A percentile compares a stretch with the other conserved stretches of the same genome.
Conservation (phyloP, 2,329 filamentous ascomycete genomes). For the Colletotrichum limetticola region DNA sequence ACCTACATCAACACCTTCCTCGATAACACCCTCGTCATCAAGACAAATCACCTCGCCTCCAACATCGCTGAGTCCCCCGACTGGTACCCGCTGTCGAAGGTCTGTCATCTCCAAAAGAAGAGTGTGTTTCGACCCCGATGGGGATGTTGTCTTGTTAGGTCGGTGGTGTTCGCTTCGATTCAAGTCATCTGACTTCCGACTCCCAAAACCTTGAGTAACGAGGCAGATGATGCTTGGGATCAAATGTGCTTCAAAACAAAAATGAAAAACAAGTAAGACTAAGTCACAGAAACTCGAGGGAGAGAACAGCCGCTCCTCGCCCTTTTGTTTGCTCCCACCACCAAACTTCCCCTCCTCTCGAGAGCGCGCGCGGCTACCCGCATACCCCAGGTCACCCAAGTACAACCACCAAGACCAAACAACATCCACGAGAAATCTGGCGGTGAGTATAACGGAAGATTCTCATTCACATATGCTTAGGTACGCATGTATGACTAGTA, state of each 20-base stretch:
- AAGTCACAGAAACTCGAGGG: neutral
- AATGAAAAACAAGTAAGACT: neutral
- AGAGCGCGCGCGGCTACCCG: neutral
- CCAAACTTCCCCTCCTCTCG: neutral
- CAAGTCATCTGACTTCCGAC: too few species aligned
- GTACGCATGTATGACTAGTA: too few species aligned
- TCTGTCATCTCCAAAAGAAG: neutral
- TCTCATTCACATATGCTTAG: too few species aligned
- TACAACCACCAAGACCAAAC: neutral
- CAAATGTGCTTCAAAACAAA: neutral
- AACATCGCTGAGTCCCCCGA: neutral
- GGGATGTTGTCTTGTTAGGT: too few species aligned
- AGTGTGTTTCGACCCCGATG: neutral
- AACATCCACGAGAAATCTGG: neutral
- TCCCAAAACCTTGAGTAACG: too few species aligned
- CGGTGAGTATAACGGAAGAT: too few species aligned
- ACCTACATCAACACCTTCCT: neutral
- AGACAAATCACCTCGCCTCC: neutral
- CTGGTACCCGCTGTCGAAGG: neutral
- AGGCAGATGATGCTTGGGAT: too few species aligned
- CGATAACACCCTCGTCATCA: neutral
- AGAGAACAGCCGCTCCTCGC: too few species aligned
- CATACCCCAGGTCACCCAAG: slow-evolving; percentile 8
- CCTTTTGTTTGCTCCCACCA: neutral
- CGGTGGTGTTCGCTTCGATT: too few species aligned